Conservation (phyloP, 495 filamentous ascomycete genomes). For the Elasticomyces elasticus region DNA sequence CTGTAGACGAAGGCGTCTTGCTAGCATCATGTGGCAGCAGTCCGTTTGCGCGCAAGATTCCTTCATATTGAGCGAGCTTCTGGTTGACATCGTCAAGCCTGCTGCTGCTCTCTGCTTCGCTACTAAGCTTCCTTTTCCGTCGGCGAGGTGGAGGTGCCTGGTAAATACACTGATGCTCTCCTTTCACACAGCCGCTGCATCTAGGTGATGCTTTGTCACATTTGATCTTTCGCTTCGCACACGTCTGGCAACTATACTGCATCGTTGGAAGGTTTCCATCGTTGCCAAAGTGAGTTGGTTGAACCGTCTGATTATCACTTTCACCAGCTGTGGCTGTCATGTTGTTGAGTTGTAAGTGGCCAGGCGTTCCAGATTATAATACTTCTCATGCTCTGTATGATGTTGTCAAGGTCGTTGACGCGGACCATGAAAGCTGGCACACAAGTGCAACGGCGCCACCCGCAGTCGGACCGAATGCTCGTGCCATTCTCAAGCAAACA, state of each 20-base stretch:
- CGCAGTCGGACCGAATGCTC: no score
- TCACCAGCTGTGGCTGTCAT: no score
- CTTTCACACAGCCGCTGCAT: constrained; percentile 16
- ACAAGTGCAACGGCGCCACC: no score
- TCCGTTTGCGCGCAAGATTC: constrained; percentile 9
- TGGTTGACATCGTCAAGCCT: constrained; percentile 1
- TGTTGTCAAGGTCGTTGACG: no score
- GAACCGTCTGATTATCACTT: no score
- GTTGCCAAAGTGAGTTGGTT: no score
- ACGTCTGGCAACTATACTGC: neutral
- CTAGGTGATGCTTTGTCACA: constrained; percentile 15
- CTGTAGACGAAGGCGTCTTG: neutral
- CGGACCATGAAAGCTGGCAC: no score
- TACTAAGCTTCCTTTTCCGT: constrained; percentile 11
- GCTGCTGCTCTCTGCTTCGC: neutral
- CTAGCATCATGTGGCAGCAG: neutral
- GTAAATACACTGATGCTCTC: constrained; percentile 12
- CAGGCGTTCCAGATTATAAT: no score
- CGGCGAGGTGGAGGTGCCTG: constrained; percentile 16
- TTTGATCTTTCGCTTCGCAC: constrained; percentile 7
- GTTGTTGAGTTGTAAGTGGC: no score
- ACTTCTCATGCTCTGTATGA: no score
- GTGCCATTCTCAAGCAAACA: no score
- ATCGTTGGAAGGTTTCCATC: no score
- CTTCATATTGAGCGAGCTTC: constrained; percentile 16